These are phyloP conservation scores for Tulasnella sp. DNA, from an alignment of 768 basidiomycete species.

Conservation along the genomic window DNA sequence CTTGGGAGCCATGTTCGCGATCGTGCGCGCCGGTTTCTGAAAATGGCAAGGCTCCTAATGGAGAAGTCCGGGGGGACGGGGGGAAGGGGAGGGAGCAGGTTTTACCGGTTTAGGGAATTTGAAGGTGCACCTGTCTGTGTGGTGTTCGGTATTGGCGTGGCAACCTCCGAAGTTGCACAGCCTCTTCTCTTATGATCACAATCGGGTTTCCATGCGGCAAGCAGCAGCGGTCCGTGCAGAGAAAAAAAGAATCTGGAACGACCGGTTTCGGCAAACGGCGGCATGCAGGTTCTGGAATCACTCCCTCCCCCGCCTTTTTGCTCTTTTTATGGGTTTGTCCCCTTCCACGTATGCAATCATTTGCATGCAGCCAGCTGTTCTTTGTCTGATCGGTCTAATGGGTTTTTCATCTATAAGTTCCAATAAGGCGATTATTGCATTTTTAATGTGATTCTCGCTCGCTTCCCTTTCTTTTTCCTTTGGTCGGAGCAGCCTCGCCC, in stretches of 20 bases:
- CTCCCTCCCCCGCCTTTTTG: conserved; percentile 1
- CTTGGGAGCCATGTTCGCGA: not conserved
- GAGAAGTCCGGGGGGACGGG: not conserved
- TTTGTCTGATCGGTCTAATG: not conserved
- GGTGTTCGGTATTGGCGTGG: not conserved
- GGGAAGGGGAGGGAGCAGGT: not conserved
- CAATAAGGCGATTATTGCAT: not conserved
- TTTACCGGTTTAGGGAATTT: not conserved
- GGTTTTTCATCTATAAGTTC: not conserved
- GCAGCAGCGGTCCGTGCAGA: too few relatives aligned
- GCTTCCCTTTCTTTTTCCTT: not conserved
- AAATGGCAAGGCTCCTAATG: not conserved
- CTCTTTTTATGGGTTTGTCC: not conserved
- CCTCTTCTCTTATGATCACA: not conserved
- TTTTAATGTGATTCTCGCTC: not conserved
- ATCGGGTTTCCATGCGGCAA: not conserved
- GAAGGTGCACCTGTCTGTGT: not conserved
- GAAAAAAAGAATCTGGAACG: not conserved
- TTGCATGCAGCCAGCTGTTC: not conserved
- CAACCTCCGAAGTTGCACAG: not conserved
- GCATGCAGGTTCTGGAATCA: not conserved
- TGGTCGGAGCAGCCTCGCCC: not conserved
- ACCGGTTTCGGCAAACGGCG: not conserved
- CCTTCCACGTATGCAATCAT: not conserved
- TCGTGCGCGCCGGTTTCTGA: not conserved